Conservation (phyloP, 2,329 filamentous ascomycete species). For the Trichoderma semiorbis region DNA sequence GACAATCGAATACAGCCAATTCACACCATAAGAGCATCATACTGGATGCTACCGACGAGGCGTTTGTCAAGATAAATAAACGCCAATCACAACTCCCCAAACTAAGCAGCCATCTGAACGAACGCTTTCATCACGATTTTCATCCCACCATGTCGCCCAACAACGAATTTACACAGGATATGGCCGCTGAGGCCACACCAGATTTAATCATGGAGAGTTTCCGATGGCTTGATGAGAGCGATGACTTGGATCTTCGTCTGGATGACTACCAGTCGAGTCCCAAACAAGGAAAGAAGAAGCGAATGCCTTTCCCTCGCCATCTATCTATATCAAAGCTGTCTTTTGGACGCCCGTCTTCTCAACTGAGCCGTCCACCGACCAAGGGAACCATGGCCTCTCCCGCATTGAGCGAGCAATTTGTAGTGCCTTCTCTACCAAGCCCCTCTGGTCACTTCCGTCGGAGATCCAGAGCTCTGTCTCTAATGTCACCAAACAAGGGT, state of each 20-base stretch:
- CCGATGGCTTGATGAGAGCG: slow-evolving; percentile 70
- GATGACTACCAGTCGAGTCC: slow-evolving; percentile 67
- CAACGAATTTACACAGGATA: slow-evolving; percentile 20
- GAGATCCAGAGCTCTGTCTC: slow-evolving; percentile 54
- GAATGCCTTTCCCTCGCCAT: slow-evolving; percentile 64
- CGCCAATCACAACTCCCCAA: slow-evolving; percentile 25
- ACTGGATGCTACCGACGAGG: slow-evolving; percentile 28
- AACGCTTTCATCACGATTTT: background rate
- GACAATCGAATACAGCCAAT: slow-evolving; percentile 14
- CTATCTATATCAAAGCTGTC: slow-evolving; percentile 68
- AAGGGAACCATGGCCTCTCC: slow-evolving; percentile 38
- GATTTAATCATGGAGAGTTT: slow-evolving; percentile 64
- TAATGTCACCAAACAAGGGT: slow-evolving; percentile 49
- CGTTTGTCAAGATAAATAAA: slow-evolving; percentile 27
- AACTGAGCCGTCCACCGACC: slow-evolving; percentile 45
- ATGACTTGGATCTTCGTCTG: slow-evolving; percentile 65
- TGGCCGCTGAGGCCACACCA: slow-evolving; percentile 34
- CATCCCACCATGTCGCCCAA: slow-evolving; percentile 26
- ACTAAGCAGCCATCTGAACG: slow-evolving; percentile 16
- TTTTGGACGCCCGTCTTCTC: slow-evolving; percentile 53
- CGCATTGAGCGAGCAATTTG: slow-evolving; percentile 25
- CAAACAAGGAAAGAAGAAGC: slow-evolving; percentile 40
- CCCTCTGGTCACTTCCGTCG: slow-evolving; percentile 40
- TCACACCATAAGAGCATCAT: slow-evolving; percentile 53
- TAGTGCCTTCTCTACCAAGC: slow-evolving; percentile 22